These are phyloP conservation scores for Tetracladium setigerum DNA, from an alignment of 495 filamentous ascomycete genomes.

Conservation along the genomic window DNA sequence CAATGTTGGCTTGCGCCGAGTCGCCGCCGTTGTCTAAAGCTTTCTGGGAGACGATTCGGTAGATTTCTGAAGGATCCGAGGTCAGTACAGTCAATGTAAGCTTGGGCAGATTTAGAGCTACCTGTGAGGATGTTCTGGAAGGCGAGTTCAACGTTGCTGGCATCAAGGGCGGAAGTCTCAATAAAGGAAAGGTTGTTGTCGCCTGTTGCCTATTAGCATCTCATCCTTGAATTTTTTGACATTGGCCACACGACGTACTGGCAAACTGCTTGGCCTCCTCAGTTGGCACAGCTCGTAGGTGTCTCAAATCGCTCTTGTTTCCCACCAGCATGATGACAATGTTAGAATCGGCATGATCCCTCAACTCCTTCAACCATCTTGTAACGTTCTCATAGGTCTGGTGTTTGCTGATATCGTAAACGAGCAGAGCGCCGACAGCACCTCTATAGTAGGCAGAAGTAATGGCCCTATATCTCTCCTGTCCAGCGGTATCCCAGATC, in stretches of 20 bases:
- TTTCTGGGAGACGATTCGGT: slow-evolving; percentile 98
- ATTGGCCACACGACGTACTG: slow-evolving; percentile 50
- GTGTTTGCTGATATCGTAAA: slow-evolving; percentile 99
- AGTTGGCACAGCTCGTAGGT: slow-evolving; percentile 93
- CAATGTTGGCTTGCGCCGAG: slow-evolving; percentile 62
- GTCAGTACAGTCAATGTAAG: not conserved
- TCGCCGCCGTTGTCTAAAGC: slow-evolving; percentile 76
- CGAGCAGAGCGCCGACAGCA: slow-evolving; percentile 92
- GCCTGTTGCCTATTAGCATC: slow-evolving; percentile 41
- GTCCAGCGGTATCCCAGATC: slow-evolving; percentile 99
- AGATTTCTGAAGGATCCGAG: slow-evolving; percentile 66
- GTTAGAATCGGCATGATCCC: slow-evolving; percentile 96
- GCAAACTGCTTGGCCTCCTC: slow-evolving; percentile 98
- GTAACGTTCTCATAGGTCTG: slow-evolving; percentile 99
- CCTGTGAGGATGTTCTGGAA: slow-evolving; percentile 99
- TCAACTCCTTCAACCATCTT: slow-evolving; percentile 97
- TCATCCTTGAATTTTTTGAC: slow-evolving; percentile 14
- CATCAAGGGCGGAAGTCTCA: slow-evolving; percentile 97
- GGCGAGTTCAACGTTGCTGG: slow-evolving; percentile 97
- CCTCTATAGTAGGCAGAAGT: slow-evolving; percentile 98
- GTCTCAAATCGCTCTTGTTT: slow-evolving; percentile 99
- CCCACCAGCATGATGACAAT: slow-evolving; percentile 99
- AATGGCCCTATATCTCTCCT: slow-evolving; percentile 98
- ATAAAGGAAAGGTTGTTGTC: slow-evolving; percentile 97
- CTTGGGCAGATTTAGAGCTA: slow-evolving; percentile 32